These are phyloP conservation scores for Phytophthora cryptogea DNA, from an alignment of 352 stramenopile species.

Conservation along the genomic window DNA sequence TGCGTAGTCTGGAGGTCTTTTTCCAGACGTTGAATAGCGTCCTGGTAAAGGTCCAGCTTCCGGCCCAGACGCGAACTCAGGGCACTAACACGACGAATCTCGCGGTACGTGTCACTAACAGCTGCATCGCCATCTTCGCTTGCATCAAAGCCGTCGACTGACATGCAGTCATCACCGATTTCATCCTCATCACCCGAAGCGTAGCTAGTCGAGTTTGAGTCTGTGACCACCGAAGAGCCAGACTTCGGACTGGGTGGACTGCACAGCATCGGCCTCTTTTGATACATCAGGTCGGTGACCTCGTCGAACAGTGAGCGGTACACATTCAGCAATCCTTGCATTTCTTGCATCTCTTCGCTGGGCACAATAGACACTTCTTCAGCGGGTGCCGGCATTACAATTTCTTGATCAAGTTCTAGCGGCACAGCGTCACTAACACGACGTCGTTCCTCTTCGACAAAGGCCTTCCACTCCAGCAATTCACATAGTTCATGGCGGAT, in stretches of 20 bases:
- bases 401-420: conserved; percentile 22
- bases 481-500: conserved; percentile 72
- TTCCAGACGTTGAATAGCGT: conserved; percentile 71
- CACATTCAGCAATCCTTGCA: conserved; percentile 65
- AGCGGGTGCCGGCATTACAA: conserved; percentile 19
- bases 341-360: conserved; percentile 49
- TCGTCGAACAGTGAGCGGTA: conserved; percentile 75
- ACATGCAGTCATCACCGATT: conserved; percentile 34
- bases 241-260: conserved; percentile 56
- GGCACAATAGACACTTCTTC: conserved; percentile 30
- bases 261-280: conserved; percentile 52
- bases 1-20: conserved; percentile 62
- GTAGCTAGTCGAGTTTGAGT: conserved; percentile 68
- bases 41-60: conserved; percentile 75
- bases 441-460: conserved; percentile 53
- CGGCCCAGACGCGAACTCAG: conserved; percentile 65
- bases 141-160: conserved; percentile 38
- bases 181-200: conserved; percentile 61
- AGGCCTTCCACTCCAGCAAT: conserved; percentile 75
- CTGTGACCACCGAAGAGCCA: conserved; percentile 67
- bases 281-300: conserved; percentile 56
- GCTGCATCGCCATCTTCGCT: conserved; percentile 38
- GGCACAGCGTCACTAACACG: conserved; percentile 37
- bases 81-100: conserved; percentile 66
- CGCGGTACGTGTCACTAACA: conserved; percentile 43